A percentile compares a stretch with the other conserved stretches of the same genome.
Conservation (phyloP, 1,284 basidiomycete genomes). For the Papiliotrema terrestris region DNA sequence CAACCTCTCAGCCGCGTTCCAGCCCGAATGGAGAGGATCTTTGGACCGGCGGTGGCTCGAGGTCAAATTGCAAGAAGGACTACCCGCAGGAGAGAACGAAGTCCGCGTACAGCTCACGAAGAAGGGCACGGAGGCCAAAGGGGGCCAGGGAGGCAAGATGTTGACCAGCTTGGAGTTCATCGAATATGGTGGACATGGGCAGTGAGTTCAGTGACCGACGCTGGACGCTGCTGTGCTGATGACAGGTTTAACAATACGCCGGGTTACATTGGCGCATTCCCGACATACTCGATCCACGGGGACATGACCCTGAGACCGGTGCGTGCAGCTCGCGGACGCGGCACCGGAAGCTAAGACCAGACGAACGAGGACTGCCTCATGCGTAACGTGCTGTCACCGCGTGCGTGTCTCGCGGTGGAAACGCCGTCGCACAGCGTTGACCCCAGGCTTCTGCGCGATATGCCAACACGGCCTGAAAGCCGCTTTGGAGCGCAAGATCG, state of each 20-base stretch:
- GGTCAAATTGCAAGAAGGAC: conserved; percentile 19
- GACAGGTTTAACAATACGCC: conserved; percentile 60
- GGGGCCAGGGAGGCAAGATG: conserved; percentile 56
- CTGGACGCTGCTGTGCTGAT: neutral
- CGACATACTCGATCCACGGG: conserved; percentile 56
- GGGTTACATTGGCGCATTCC: conserved; percentile 68
- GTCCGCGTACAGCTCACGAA: conserved; percentile 60
- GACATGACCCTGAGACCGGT: conserved; percentile 39
- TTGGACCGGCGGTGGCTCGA: conserved; percentile 47
- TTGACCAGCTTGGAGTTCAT: conserved; percentile 71
- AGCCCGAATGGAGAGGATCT: conserved; percentile 27
- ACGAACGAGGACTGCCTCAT: conserved; percentile 82
- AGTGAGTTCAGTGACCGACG: conserved; percentile 52
- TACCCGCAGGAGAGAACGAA: conserved; percentile 54
- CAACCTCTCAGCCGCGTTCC: conserved; percentile 33
- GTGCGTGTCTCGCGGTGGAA: conserved; percentile 20
- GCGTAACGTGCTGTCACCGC: conserved; percentile 59
- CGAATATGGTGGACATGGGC: conserved; percentile 64
- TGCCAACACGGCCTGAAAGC: conserved; percentile 63
- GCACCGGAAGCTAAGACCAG: conserved; percentile 53
- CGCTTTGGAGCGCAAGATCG: conserved; percentile 20
- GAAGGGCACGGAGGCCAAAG: conserved; percentile 52
- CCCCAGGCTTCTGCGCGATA: conserved; percentile 66
- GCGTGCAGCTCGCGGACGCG: conserved; percentile 8
- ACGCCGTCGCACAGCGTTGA: neutral